Percentiles rank a stretch among this genome's conserved stretches.
These are phyloP conservation scores for Thozetella sp. DNA, from an alignment of 495 filamentous ascomycete genomes.

Conservation along the genomic window DNA sequence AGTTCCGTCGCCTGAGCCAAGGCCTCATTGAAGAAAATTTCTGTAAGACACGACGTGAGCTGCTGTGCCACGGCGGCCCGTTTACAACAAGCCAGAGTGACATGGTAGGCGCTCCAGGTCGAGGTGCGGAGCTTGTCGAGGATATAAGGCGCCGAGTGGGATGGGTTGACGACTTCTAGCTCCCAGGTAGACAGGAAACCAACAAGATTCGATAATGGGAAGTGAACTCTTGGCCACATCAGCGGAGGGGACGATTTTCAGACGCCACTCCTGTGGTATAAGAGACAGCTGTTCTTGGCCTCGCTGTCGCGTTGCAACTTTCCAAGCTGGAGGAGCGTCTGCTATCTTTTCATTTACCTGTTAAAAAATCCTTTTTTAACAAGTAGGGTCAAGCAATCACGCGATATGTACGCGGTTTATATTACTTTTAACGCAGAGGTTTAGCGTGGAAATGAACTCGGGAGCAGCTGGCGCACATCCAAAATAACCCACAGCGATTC, in stretches of 20 bases:
- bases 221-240: background rate
- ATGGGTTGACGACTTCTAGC: background rate
- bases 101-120: background rate
- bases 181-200: background rate
- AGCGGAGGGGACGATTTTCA: background rate
- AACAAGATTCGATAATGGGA: background rate
- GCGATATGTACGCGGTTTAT: background rate
- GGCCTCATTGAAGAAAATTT: conserved; percentile 65
- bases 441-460: background rate
- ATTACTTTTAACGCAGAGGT: background rate
- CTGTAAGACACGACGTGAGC: conserved; percentile 58
- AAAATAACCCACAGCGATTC: too few species aligned
- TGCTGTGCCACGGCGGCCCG: conserved; percentile 44
- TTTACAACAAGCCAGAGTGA: conserved; percentile 42
- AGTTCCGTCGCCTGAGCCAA: conserved; percentile 56
- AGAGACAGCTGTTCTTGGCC: background rate
- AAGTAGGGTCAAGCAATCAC: background rate
- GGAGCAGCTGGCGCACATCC: too few species aligned
- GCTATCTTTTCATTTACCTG: background rate
- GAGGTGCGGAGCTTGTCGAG: background rate
- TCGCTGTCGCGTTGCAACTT: background rate
- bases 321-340: background rate
- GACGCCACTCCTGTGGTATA: background rate
- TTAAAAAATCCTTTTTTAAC: background rate
- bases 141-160: background rate